Conservation (phyloP, 495 filamentous ascomycete species). For the Penicillium simplicissimum region DNA sequence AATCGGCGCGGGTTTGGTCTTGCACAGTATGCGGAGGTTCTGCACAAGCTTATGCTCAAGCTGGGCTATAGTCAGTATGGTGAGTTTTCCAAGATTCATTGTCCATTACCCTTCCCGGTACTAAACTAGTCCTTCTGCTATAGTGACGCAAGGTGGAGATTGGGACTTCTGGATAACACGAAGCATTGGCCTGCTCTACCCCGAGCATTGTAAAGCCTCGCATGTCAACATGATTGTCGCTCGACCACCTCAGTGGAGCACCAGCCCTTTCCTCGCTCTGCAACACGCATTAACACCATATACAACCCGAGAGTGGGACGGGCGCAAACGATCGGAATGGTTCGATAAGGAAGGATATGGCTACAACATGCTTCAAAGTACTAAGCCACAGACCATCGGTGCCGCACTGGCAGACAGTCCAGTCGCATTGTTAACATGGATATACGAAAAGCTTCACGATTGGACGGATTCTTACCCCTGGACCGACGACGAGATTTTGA, state of each 20-base stretch:
- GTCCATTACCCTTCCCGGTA: neutral
- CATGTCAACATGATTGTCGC: conserved; percentile 64
- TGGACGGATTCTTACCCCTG: conserved; percentile 68
- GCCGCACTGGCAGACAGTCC: conserved; percentile 60
- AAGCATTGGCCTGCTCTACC: conserved; percentile 56
- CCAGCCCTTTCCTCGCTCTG: conserved; percentile 24
- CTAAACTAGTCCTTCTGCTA: neutral
- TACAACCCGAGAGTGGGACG: conserved; percentile 36
- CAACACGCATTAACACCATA: conserved; percentile 29
- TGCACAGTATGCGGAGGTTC: conserved; percentile 59
- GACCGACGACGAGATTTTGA: conserved; percentile 67
- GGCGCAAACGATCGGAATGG: conserved; percentile 50
- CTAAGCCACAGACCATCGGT: conserved; percentile 65
- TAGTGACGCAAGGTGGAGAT: conserved; percentile 66
- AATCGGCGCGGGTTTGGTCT: conserved; percentile 53
- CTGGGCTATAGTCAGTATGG: conserved; percentile 68
- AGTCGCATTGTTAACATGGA: conserved; percentile 63
- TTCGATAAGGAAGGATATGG: conserved; percentile 54
- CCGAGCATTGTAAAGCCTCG: conserved; percentile 56
- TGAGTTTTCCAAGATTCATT: conserved; percentile 6
- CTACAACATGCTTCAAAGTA: conserved; percentile 56
- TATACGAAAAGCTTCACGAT: conserved; percentile 69
- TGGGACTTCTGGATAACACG: conserved; percentile 67
- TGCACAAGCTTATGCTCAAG: conserved; percentile 66
- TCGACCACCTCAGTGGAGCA: conserved; percentile 24